Percentiles rank a stretch among this genome's conserved stretches.
phyloP scores from a whole-genome alignment of 176 grass and related monocot genomes.

The Zoysia japonica region DNA sequence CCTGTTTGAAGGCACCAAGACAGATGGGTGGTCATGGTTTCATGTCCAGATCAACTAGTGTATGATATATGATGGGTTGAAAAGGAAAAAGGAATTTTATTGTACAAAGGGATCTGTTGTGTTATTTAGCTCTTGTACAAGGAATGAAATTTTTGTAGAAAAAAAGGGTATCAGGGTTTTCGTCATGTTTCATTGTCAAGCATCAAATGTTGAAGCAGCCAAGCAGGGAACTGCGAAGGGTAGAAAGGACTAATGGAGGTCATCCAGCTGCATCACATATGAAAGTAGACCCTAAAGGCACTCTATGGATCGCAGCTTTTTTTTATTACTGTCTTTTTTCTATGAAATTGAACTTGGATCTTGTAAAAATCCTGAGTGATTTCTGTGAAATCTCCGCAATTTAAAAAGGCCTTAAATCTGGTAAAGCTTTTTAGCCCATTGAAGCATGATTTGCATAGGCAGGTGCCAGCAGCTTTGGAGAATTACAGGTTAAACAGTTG shows the following conservation, averaged over 20 bases:
- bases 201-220: not conserved
- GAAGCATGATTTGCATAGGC: not conserved
- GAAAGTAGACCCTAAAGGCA: too few species aligned
- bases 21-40: slow-evolving; percentile 22
- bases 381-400: too few species aligned
- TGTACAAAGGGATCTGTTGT: slow-evolving; percentile 54
- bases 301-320: not conserved
- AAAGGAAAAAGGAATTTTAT: slow-evolving; percentile 26
- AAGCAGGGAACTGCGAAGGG: not conserved
- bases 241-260: not conserved
- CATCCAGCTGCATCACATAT: not conserved
- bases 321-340: too few species aligned
- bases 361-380: too few species aligned
- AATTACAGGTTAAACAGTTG: not conserved
- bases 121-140: slow-evolving; percentile 55
- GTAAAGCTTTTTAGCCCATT: too few species aligned
- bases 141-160: slow-evolving; percentile 51
- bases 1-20: slow-evolving; percentile 6
- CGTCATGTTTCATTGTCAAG: not conserved
- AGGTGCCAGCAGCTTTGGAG: not conserved
- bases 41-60: slow-evolving; percentile 38
- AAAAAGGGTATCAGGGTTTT: not conserved
- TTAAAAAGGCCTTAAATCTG: too few species aligned
- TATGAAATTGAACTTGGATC: not conserved
- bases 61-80: slow-evolving; percentile 41